Percentiles rank a stretch among this genome's conserved stretches.
These are phyloP conservation scores for Anacardium occidentale DNA, from an alignment of 345 rosid species.

Conservation along the genomic window DNA sequence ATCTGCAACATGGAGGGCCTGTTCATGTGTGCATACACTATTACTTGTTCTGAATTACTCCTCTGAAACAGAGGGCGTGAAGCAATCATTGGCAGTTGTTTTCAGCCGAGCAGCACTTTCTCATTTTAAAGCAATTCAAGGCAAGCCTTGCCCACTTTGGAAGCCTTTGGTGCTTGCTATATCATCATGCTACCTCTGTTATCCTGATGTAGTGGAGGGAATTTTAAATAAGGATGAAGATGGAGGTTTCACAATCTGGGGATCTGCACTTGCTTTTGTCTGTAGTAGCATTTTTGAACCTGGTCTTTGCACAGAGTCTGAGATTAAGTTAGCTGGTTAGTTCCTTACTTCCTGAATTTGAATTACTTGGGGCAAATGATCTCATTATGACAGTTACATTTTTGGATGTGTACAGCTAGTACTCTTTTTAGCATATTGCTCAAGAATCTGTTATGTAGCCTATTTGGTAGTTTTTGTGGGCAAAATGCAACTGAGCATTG, in stretches of 20 bases:
- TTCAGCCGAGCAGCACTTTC: constrained; percentile 70
- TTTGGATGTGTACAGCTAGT: background rate
- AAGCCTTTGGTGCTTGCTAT: constrained; percentile 74
- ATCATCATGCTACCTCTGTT: constrained; percentile 69
- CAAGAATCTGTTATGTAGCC: background rate
- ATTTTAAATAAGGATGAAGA: constrained; percentile 52
- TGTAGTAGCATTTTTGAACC: constrained; percentile 44
- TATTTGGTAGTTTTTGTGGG: background rate
- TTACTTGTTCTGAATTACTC: constrained; percentile 67
- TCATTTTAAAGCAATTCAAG: constrained; percentile 49
- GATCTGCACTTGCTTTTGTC: constrained; percentile 50
- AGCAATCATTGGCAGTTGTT: constrained; percentile 47
- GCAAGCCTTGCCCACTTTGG: constrained; percentile 66
- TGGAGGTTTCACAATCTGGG: constrained; percentile 68
- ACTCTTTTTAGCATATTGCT: background rate
- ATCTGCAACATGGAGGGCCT: constrained; percentile 77
- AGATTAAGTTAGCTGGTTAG: constrained; percentile 68
- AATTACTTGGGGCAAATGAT: background rate
- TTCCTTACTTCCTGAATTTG: constrained; percentile 10
- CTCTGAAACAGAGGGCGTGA: constrained; percentile 50
- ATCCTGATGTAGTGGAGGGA: constrained; percentile 52
- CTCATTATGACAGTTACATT: background rate
- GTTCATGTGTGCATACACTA: constrained; percentile 64
- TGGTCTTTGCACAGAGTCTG: constrained; percentile 44
- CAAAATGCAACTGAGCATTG: background rate